A percentile compares a stretch with the other conserved stretches of the same genome.
Evolutionary conservation across 2,329 filamentous ascomycete genomes (phyloP).

Genomic region (Pyrenochaeta sp.): DNA sequence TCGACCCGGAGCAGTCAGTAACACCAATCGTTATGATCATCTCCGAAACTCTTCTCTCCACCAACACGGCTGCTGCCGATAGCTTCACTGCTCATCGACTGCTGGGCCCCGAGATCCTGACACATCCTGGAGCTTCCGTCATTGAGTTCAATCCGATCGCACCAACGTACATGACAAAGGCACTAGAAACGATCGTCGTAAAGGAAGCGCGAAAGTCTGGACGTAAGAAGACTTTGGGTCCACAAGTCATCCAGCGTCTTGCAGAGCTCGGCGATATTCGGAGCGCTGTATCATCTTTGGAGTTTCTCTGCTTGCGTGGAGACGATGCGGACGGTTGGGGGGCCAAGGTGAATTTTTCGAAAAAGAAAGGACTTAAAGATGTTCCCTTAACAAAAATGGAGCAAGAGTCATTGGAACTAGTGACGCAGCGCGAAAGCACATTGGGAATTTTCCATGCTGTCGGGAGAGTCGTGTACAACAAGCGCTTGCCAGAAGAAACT

Average conservation of each 20-base stretch:
- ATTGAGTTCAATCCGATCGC: conserved; percentile 96
- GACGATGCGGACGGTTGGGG: conserved; percentile 86
- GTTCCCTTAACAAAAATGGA: conserved; percentile 77
- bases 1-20: conserved; percentile 29
- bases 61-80: conserved; percentile 83
- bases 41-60: conserved; percentile 88
- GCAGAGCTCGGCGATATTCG: conserved; percentile 91
- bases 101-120: conserved; percentile 83
- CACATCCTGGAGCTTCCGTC: conserved; percentile 78
- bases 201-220: conserved; percentile 86
- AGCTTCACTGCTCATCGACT: conserved; percentile 93
- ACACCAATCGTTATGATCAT: conserved; percentile 85
- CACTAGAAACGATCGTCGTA: conserved; percentile 79
- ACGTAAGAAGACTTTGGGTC: conserved; percentile 77
- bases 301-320: conserved; percentile 88
- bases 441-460: conserved; percentile 96
- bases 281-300: conserved; percentile 88
- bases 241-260: conserved; percentile 77
- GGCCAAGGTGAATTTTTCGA: conserved; percentile 72
- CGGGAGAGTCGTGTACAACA: conserved; percentile 96
- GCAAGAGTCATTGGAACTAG: conserved; percentile 77
- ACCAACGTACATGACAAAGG: conserved; percentile 83
- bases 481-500: conserved; percentile 66
- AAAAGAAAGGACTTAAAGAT: conserved; percentile 64
- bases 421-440: conserved; percentile 87